Evolutionary conservation across 345 rosid species (phyloP), one percentile per base, ranked within the genome.

Genomic region (Balakata baccata): DNA sequence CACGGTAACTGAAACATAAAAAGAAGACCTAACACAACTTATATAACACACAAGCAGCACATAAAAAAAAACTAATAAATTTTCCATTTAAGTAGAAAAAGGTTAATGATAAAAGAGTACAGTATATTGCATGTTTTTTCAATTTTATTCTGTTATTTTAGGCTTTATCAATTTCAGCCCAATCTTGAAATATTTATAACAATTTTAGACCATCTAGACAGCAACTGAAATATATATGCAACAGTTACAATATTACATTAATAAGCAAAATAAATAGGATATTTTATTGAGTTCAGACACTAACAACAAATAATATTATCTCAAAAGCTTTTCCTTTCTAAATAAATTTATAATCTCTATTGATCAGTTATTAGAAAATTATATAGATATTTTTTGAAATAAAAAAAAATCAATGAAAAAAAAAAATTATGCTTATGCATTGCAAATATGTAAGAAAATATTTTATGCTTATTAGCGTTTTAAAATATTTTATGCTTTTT

Each of bases 1-100:
- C 97, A 18, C 96, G 97, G 83, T 92, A 95, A 74, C 99, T 95
- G 88, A 75, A 70, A 78, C 17, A 50, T 69, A 75, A 80, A 79
- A 34, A 78, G 62, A 62, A 52, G 53, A 53, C 64, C 67, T 61
- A 69, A 77, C 69, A 76, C 46, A 70, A 62, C 66, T 23, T 47
- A 51, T 46, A 8, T 57, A 38, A 66, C 64, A 50, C 17, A 56
- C 39, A 59, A 79, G 56, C 22, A 73, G 54, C 56, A 74, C 39
- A 70, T 51, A 78, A 3, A 29, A 16, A 50, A 49, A 54, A 63
- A 47, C 58, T 68, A 51, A 65, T 13, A 64, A 49, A 49, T n/a
- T 47, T 22, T 53, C 63, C 46, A 69, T 50, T 25, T 5, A 23
- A 68, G 38, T 9, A 22, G 13, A 58, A 34, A 58, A 58, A 11